A percentile compares a stretch with the other conserved stretches of the same genome.
Conservation (phyloP, 345 rosid genomes). For the Stellera chamaejasme region DNA sequence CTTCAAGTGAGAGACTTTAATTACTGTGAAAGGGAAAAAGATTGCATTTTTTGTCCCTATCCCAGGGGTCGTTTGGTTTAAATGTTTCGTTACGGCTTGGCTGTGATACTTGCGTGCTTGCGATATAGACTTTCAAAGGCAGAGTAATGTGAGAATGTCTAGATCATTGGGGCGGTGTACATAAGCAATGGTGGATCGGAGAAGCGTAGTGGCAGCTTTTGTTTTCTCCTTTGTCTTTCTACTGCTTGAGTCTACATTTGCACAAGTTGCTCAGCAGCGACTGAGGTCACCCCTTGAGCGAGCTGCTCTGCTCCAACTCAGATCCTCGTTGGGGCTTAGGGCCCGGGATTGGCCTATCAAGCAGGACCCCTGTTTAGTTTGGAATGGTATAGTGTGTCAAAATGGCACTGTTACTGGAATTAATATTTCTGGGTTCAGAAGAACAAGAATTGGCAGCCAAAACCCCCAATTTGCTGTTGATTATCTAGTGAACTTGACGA, state of each 20-base stretch:
- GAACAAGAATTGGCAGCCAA: constrained; percentile 67
- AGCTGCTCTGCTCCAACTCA: constrained; percentile 57
- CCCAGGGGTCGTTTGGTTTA: constrained; percentile 16
- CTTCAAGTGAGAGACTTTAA: constrained; percentile 12
- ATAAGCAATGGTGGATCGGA: constrained; percentile 63
- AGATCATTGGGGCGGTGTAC: constrained; percentile 19
- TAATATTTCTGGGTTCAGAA: constrained; percentile 76
- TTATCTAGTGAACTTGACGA: constrained; percentile 60
- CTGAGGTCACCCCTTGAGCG: constrained; percentile 44
- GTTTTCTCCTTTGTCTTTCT: constrained; percentile 30
- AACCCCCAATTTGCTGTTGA: constrained; percentile 75
- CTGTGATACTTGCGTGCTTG: constrained; percentile 7
- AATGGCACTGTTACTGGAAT: constrained; percentile 63
- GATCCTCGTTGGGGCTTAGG: constrained; percentile 87
- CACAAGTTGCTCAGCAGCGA: constrained; percentile 34
- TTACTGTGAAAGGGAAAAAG: constrained; percentile 2
- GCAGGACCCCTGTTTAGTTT: constrained; percentile 61
- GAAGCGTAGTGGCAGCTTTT: constrained; percentile 25
- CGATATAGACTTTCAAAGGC: not conserved
- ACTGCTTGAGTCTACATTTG: constrained; percentile 40
- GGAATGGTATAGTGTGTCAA: constrained; percentile 65
- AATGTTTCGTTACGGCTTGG: constrained; percentile 14
- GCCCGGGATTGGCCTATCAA: constrained; percentile 89
- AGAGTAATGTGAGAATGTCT: constrained; percentile 22
- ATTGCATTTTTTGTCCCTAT: constrained; percentile 10